A percentile compares a stretch with the other conserved stretches of the same genome.
These are phyloP conservation scores for Pouteria campechiana DNA, from an alignment of 179 eudicot genomes.

Conservation along the genomic window DNA sequence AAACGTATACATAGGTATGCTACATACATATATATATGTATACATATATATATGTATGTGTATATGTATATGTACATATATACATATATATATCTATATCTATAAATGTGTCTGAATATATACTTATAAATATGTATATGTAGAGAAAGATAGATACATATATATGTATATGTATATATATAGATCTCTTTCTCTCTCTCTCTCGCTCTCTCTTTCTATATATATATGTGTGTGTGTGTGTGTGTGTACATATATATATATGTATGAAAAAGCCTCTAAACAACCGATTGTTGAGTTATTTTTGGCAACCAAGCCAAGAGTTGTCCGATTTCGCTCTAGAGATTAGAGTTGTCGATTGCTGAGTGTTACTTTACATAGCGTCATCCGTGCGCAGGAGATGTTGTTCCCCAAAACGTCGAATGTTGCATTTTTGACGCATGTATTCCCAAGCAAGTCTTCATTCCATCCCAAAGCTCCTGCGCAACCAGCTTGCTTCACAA, in stretches of 20 bases:
- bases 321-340: too few species aligned
- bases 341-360: too few species aligned
- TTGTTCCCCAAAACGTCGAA: too few species aligned
- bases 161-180: neutral
- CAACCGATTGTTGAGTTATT: too few species aligned
- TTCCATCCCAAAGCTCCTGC: too few species aligned
- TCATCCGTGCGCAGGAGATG: too few species aligned
- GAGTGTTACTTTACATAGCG: too few species aligned
- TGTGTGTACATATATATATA: neutral
- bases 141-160: neutral
- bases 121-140: neutral
- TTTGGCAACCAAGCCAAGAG: too few species aligned
- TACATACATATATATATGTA: neutral
- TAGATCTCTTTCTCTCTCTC: neutral
- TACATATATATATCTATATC: neutral
- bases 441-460: too few species aligned
- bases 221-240: neutral
- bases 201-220: neutral
- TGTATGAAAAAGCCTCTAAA: too few species aligned
- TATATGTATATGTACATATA: neutral
- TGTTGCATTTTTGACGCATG: too few species aligned
- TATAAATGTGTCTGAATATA: neutral
- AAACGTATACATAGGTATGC: neutral
- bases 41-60: neutral
- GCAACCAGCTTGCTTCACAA: too few species aligned